These are phyloP conservation scores for Trichoderma gracile DNA, from an alignment of 2,329 filamentous ascomycete genomes.

Conservation along the genomic window DNA sequence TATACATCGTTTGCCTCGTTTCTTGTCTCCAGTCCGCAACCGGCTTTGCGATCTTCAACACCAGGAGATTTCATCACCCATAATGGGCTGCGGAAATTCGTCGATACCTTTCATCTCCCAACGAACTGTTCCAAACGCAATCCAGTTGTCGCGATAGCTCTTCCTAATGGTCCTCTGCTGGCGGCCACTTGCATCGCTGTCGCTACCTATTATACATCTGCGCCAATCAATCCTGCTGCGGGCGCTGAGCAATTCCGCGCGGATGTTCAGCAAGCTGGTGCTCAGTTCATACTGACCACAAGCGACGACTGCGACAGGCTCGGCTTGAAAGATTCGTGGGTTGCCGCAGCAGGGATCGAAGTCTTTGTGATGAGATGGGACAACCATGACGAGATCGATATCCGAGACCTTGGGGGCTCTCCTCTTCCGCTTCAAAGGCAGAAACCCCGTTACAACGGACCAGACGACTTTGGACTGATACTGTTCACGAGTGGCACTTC, in stretches of 20 bases:
- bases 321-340: conserved; percentile 38
- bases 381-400: conserved; percentile 40
- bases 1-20: conserved; percentile 45
- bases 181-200: conserved; percentile 52
- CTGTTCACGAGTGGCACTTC: conserved; percentile 60
- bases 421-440: conserved; percentile 13
- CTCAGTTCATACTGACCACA: conserved; percentile 49
- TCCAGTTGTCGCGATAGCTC: conserved; percentile 51
- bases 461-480: conserved; percentile 52
- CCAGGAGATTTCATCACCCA: conserved; percentile 37
- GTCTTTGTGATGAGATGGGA: conserved; percentile 44
- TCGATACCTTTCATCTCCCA: conserved; percentile 39
- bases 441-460: conserved; percentile 40
- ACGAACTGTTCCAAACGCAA: conserved; percentile 32
- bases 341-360: conserved; percentile 38
- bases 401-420: conserved; percentile 31
- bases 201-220: conserved; percentile 52
- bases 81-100: conserved; percentile 36
- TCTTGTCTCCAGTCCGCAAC: conserved; percentile 32
- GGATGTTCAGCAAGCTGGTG: conserved; percentile 51
- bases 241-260: conserved; percentile 52
- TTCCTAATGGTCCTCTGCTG: conserved; percentile 57
- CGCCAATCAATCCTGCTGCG: conserved; percentile 52
- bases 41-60: conserved; percentile 36
- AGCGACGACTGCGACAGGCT: conserved; percentile 44